Evolutionary conservation across 2,329 filamentous ascomycete genomes (phyloP).

Genomic region (Torrubiella hemipterigena): DNA sequence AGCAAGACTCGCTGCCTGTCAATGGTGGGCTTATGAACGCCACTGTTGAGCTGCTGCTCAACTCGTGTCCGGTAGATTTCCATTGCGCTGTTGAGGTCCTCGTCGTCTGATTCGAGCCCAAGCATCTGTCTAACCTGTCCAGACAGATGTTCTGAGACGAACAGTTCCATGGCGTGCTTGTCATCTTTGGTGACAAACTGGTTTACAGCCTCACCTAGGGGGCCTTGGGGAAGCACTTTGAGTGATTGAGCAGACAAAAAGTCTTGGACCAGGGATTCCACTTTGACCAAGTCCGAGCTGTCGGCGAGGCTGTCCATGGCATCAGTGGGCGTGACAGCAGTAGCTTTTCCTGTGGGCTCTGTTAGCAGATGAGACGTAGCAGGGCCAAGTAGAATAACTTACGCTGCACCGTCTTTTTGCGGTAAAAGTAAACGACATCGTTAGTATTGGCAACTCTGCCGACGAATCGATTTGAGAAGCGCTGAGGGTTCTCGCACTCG

Average conservation of each 20-base stretch:
- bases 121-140: slow-evolving; percentile 62
- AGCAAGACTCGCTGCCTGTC: slow-evolving; percentile 42
- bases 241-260: slow-evolving; percentile 80
- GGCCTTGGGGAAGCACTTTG: slow-evolving; percentile 84
- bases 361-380: slow-evolving; percentile 3
- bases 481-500: slow-evolving; percentile 88
- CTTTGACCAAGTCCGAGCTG: slow-evolving; percentile 59
- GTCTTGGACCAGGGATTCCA: slow-evolving; percentile 79
- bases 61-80: slow-evolving; percentile 56
- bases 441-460: slow-evolving; percentile 88
- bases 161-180: slow-evolving; percentile 78
- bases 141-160: slow-evolving; percentile 60
- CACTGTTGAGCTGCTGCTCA: slow-evolving; percentile 59
- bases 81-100: slow-evolving; percentile 61
- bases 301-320: slow-evolving; percentile 41
- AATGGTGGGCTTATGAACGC: slow-evolving; percentile 29
- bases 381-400: slow-evolving; percentile 6
- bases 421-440: slow-evolving; percentile 86
- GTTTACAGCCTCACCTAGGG: slow-evolving; percentile 83
- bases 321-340: slow-evolving; percentile 46
- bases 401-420: slow-evolving; percentile 60
- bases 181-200: slow-evolving; percentile 95
- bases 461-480: slow-evolving; percentile 86
- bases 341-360: slow-evolving; percentile 16
- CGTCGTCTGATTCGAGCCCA: slow-evolving; percentile 49